Evolutionary conservation across 202 grass and related monocot genomes (phyloP), one percentile per base, ranked within the genome.

Genomic region (Musa balbisiana): DNA sequence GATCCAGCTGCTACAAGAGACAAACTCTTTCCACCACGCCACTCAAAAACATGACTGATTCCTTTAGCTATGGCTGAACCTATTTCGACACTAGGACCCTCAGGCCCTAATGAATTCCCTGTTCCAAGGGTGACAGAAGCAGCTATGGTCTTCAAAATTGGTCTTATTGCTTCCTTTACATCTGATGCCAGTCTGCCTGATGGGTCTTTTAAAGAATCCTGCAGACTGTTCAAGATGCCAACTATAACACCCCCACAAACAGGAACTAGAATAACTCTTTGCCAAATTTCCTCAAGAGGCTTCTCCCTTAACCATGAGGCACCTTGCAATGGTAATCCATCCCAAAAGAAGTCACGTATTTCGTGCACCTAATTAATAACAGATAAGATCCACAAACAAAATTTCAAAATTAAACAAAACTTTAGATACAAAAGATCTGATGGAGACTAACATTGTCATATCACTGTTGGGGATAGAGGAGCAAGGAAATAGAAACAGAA

Each of bases 31-130:
- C 85, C 90, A 11, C 80, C 80, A 1, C 85, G 78, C 94, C 81
- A 98, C 62, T 76, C 62, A 83, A 98, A 87, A 53, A 87, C 62
- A 79, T 83, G 83, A 76, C 84, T 84, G 82, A 97, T 86, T 70
- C 90, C 94, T 93, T 93, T 91, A n/a, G 94, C 94, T 91, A 98
- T 83, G n/a, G 88, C 33, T 51, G 94, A 93, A 72, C 94, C 90
- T 73, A 98, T 98, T 55, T 98, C 90, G 12, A 98, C 94, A 76
- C 90, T 98, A 52, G 90, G 94, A 55, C 94, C 94, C 80, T 98
- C 94, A 33, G 94, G 94, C 11, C 94, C 94, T 62, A 98, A 83
- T 50, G 94, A 93, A 78, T 98, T 98, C 52, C 88, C 94, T 19
- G 94, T 98, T 84, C 94, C 88, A 26, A 98, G 90, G 0, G 94